Evolutionary conservation across 306 rosid genomes (phyloP).

Genomic region (Rubus parviflorus): DNA sequence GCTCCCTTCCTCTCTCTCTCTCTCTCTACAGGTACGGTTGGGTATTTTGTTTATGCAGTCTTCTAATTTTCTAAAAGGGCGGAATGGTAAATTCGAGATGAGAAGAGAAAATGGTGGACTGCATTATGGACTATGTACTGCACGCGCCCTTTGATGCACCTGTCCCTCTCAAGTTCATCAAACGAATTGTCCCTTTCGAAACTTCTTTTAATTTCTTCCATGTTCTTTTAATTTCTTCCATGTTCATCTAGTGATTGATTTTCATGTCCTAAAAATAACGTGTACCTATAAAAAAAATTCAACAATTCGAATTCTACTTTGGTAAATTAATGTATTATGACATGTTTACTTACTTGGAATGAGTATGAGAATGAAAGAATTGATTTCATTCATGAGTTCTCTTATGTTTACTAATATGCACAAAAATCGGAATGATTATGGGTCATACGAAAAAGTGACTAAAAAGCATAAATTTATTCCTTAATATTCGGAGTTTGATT

Average conservation of each 20-base stretch:
- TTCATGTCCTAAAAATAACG: background rate
- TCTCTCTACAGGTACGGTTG: background rate
- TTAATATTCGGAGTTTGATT: too few species aligned
- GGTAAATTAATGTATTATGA: too few species aligned
- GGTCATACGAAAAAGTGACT: too few species aligned
- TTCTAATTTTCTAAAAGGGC: background rate
- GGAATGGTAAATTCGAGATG: conserved; percentile 2
- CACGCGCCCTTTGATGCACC: background rate
- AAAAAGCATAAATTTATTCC: too few species aligned
- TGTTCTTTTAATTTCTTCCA: background rate
- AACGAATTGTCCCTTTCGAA: background rate
- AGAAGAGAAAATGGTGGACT: background rate
- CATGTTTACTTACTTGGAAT: too few species aligned
- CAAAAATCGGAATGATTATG: too few species aligned
- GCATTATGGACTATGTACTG: background rate
- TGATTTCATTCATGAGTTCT: too few species aligned
- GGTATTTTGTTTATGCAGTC: background rate
- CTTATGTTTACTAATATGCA: too few species aligned
- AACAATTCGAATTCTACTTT: too few species aligned
- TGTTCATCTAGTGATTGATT: background rate
- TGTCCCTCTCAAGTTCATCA: background rate
- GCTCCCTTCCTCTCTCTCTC: conserved; percentile 7
- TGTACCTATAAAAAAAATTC: too few species aligned
- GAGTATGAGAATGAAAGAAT: too few species aligned
- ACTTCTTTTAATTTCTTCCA: too few species aligned